Base-by-base conservation (phyloP, 2,329 filamentous ascomycete genomes). In the Paecilomyces niveus region DNA sequence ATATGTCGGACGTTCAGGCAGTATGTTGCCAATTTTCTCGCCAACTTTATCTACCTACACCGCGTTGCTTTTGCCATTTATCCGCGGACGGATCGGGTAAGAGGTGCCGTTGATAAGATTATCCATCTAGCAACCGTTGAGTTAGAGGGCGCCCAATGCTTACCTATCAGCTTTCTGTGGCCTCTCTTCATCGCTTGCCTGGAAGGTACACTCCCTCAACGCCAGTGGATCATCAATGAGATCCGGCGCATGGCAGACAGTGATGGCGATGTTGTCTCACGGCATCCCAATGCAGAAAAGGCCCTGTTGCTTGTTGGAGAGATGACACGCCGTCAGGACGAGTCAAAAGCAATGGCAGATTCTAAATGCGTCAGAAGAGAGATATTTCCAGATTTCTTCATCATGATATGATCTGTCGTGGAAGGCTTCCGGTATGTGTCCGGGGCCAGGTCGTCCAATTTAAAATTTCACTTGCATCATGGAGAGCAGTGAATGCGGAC, bases 21-120 rank as follows among this genome's bases (percentile, higher is more conserved):
- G 54, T 73, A 73, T 52, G 58, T 72, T 2, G 71, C 70, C 52
- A 72, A 69, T 45, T 73, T 73, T 53, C 64, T 73, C 6, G 69
- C 71, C 10, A 70, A 67, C 10, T 73, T 73, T 18, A 71, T 73
- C 21, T 73, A 73, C 55, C 61, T 73, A 26, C 71, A 73, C 56
- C 69, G 71, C 1, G 71, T 73, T 7, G 71, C 71, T 6, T 73
- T 73, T 56, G 70, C 70, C 15, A 73, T 73, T 13, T 73, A 73
- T 39, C 71, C 71, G 2, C 69, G 71, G 6, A 73, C 71, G 9
- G 71, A 73, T 53, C 67, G 69, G 1, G 71, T 73, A 51, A 69
- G 71, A 33, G 66, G 69, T 3, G 71, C 71, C 8, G 71, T 73
- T 3, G 66, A 71, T 49, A 64, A 71, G 56, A 73, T 73, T 45